Evolutionary conservation across 495 filamentous ascomycete genomes (phyloP).

Genomic region (Penicillium cataractarum): DNA sequence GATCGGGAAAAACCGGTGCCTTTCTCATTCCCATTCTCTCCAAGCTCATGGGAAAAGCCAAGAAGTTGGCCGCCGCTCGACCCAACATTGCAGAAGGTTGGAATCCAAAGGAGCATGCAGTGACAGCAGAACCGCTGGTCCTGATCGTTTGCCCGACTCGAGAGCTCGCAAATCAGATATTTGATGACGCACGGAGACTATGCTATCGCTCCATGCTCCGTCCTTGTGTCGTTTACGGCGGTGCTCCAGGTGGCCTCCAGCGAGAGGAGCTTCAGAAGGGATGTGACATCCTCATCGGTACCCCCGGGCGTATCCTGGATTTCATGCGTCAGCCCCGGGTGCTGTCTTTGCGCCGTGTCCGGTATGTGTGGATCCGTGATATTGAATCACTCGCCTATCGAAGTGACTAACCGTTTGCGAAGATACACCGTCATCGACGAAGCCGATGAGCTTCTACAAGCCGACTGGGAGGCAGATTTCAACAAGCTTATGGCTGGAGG

Average conservation of each 20-base stretch:
- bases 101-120: conserved; percentile 41
- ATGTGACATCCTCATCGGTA: conserved; percentile 87
- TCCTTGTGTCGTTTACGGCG: conserved; percentile 90
- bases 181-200: conserved; percentile 86
- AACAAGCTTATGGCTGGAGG: conserved; percentile 73
- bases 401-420: conserved; percentile 10
- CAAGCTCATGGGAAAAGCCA: conserved; percentile 90
- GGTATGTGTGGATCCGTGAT: conserved; percentile 46
- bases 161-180: conserved; percentile 91
- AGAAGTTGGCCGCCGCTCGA: conserved; percentile 75
- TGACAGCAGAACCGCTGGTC: conserved; percentile 82
- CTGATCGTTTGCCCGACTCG: conserved; percentile 84
- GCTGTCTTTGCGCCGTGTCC: conserved; percentile 74
- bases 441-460: conserved; percentile 85
- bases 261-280: conserved; percentile 73
- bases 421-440: conserved; percentile 91
- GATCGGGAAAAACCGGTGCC: conserved; percentile 94
- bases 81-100: conserved; percentile 59
- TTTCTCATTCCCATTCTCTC: conserved; percentile 90
- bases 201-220: conserved; percentile 95
- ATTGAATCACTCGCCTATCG: not conserved
- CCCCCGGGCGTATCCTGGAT: conserved; percentile 83
- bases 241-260: conserved; percentile 68
- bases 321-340: conserved; percentile 71
- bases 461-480: conserved; percentile 75